Evolutionary conservation across 352 stramenopile genomes (phyloP).

Genomic region (Pythium inflatum): DNA sequence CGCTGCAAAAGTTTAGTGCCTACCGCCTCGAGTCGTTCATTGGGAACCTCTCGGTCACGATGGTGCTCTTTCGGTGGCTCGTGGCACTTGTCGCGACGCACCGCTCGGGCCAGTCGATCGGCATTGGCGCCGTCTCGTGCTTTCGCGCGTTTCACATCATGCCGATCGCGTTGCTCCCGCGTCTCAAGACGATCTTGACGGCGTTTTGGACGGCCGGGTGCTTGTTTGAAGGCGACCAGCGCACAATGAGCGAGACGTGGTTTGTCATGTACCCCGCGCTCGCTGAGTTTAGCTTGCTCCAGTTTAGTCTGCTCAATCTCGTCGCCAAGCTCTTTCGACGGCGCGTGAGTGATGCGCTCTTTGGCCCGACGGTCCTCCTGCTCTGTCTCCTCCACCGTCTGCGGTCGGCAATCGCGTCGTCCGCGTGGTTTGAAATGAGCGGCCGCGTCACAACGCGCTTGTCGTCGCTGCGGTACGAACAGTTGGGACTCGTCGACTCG

Average conservation of each 20-base stretch:
- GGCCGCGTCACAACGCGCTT: slow-evolving; percentile 33
- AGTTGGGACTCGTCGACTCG: slow-evolving; percentile 23
- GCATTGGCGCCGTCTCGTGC: slow-evolving; percentile 45
- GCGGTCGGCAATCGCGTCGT: slow-evolving; percentile 29
- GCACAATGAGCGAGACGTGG: slow-evolving; percentile 45
- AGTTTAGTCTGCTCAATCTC: slow-evolving; percentile 44
- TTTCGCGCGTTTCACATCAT: slow-evolving; percentile 48
- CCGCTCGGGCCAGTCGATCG: slow-evolving; percentile 27
- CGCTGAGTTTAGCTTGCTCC: slow-evolving; percentile 32
- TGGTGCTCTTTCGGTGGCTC: slow-evolving; percentile 50
- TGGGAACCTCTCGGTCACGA: slow-evolving; percentile 43
- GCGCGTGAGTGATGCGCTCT: slow-evolving; percentile 39
- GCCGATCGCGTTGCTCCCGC: slow-evolving; percentile 45
- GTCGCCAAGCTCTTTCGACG: slow-evolving; percentile 35
- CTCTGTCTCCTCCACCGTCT: slow-evolving; percentile 37
- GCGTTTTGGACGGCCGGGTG: slow-evolving; percentile 49
- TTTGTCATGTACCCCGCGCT: slow-evolving; percentile 45
- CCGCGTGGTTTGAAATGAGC: slow-evolving; percentile 29
- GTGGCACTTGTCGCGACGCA: slow-evolving; percentile 48
- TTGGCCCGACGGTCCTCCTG: slow-evolving; percentile 37
- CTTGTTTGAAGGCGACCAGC: slow-evolving; percentile 53
- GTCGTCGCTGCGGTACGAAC: slow-evolving; percentile 34
- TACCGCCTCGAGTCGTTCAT: slow-evolving; percentile 58
- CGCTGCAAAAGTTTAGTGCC: slow-evolving; percentile 27
- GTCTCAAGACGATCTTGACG: slow-evolving; percentile 45